Evolutionary conservation across 345 rosid species (phyloP), one percentile per base, ranked within the genome.

Genomic region (Rhodomyrtus tomentosa): DNA sequence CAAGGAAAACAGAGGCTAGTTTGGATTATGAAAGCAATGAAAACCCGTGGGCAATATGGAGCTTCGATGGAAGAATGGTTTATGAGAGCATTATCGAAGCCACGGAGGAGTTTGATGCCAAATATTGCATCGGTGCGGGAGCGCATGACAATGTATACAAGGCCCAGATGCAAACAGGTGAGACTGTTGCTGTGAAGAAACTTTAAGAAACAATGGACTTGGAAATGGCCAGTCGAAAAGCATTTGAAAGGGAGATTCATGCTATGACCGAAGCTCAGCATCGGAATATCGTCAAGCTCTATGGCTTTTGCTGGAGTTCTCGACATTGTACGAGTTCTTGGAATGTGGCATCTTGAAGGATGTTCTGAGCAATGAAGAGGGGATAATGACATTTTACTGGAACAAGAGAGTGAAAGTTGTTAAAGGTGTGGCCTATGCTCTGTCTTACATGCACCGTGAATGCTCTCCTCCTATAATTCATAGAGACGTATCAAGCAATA

Each of bases 51-150:
- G 81, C 21, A 1, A 74, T 81, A 76, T 56, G 48, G 52, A 42
- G 25, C 36, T 52, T 48, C 16, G 83, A 84, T 81, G 90, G 90
- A 15, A 86, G 38, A 82, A 21, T 51, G 18, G 50, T 48, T 50
- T 80, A 85, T 18, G 85, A 88, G 59, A 87, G 48, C 5, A 89
- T 88, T 13, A 42, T 88, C 36, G n/a, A 85, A 27, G 87, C 90
- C 1, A 86, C 89, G 0, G 72, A 85, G 6, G 83, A 52, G n/a
- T 88, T 89, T 21, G 79, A 86, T 12, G 52, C 22, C 22, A 51
- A 21, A 54, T 84, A 85, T 49, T 86, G 85, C 40, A 86, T 90
- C 10, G 87, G 92, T 5, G 22, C 18, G n/a, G 92, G 90, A 4
- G 84, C 85, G 29, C 80, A 27, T 0, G 92, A 82, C 9, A 76